phyloP scores from a whole-genome alignment of 495 filamentous ascomycete species.

The Trypethelium eluteriae region DNA sequence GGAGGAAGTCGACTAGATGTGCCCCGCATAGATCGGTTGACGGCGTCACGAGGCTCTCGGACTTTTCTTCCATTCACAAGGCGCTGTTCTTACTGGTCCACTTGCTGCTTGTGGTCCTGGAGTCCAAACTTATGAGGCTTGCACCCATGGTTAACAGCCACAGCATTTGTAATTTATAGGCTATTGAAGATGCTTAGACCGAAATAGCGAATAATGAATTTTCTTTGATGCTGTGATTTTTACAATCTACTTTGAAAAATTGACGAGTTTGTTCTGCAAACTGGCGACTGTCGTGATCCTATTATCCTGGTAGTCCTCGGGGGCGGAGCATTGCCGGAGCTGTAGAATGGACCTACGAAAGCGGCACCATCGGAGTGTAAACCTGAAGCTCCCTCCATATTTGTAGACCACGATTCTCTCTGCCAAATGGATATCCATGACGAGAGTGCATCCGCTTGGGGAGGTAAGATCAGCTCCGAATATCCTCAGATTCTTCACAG shows the following conservation, averaged over 20 bases:
- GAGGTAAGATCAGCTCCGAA: not conserved
- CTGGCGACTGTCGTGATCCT: too few relatives aligned
- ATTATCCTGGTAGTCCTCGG: too few relatives aligned
- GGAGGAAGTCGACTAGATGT: slow-evolving; percentile 66
- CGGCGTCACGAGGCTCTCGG: slow-evolving; percentile 4
- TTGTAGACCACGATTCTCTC: not conserved
- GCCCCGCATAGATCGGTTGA: slow-evolving; percentile 7
- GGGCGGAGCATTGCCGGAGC: too few relatives aligned
- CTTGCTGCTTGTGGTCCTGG: not conserved
- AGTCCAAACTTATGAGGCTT: not conserved
- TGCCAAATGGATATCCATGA: slow-evolving; percentile 1
- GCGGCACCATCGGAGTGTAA: not conserved
- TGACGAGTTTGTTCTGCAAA: too few relatives aligned
- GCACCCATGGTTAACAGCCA: not conserved
- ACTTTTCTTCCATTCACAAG: not conserved
- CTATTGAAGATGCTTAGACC: not conserved
- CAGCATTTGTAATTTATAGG: slow-evolving; percentile 10
- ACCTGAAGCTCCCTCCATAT: not conserved
- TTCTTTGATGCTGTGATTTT: not conserved
- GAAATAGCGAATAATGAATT: slow-evolving; percentile 4
- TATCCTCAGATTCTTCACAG: not conserved
- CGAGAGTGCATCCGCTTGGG: slow-evolving; percentile 3
- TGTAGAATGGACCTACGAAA: too few relatives aligned
- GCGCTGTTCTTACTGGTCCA: not conserved
- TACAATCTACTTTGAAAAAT: too few relatives aligned